Base-by-base conservation (phyloP, 352 stramenopile genomes). In the Globisporangium orthogonon region DNA sequence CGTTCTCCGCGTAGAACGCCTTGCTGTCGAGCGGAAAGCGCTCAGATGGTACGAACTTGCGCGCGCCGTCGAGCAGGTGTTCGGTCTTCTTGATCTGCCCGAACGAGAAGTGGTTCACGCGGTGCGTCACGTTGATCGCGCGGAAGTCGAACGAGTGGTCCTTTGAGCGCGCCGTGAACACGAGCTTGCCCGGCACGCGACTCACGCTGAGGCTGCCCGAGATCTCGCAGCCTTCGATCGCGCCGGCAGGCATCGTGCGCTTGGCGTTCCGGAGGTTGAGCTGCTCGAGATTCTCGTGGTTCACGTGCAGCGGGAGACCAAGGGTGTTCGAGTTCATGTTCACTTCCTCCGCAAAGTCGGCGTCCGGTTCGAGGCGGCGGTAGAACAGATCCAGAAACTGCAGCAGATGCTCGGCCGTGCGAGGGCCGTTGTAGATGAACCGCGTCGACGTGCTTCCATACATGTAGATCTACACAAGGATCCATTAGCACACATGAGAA, bases 331-430 rank as follows among this genome's bases (percentile, higher is more conserved):
- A 69, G 48, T 84, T 77, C 37, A 73, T 62, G 50, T 89, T 73
- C 29, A 92, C 79, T 61, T 93, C 83, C 40, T 91, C 83, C 7
- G 83, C 83, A 68, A 89, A 89, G 55, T 93, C 83, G 13, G 75
- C 81, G 45, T 89, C 78, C 2, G 83, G 83, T 54, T 92, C 81
- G 4, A 92, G 57, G 45, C 83, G 83, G 46, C 83, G 83, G 63
- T 87, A 92, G 44, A 92, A 92, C 7, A 92, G 56, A 47, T 92
- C 83, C n/a, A 92, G 59, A 55, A 92, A 92, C 58, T 89, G 83
- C 35, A 92, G 57, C 54, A 92, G 45, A 52, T 89, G 81, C 61
- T 88, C 74, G 9, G 74, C 68, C 59, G 78, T 86, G 58, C 83
- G 83, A 10, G 83, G 83, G 9, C 83, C 83, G 54, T 87, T 92